Conservation (phyloP, 768 basidiomycete genomes). For the Piloderma croceum region DNA sequence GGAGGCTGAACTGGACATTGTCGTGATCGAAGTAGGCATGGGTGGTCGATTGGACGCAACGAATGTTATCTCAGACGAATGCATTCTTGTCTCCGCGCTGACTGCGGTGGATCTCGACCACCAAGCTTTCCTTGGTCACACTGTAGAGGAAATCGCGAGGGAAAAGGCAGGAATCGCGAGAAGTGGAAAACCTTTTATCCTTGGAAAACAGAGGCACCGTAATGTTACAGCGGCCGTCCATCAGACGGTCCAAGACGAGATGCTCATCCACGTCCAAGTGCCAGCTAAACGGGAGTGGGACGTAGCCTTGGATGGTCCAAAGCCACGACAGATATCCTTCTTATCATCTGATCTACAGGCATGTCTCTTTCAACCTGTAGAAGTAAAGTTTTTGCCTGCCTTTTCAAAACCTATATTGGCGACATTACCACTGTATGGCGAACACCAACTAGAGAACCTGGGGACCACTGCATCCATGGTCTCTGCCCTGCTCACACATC, state of each 20-base stretch:
- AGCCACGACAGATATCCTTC: constrained; percentile 25
- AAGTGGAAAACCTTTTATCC: constrained; percentile 51
- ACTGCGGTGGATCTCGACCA: constrained; percentile 92
- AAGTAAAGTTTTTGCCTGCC: constrained; percentile 32
- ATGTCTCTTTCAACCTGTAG: constrained; percentile 24
- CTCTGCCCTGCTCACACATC: constrained; percentile 45
- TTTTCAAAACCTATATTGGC: constrained; percentile 43
- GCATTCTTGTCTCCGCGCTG: constrained; percentile 72
- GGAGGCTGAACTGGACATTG: constrained; percentile 62
- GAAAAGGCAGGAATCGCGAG: constrained; percentile 85
- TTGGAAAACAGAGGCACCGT: constrained; percentile 56
- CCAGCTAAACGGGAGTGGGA: constrained; percentile 34
- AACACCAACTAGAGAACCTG: constrained; percentile 85
- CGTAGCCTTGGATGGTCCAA: constrained; percentile 29
- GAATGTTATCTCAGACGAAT: constrained; percentile 71
- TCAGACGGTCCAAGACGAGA: constrained; percentile 35
- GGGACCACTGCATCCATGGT: constrained; percentile 60
- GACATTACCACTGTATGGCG: constrained; percentile 64
- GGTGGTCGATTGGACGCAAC: constrained; percentile 92
- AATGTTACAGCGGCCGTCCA: constrained; percentile 44
- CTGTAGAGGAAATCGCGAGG: constrained; percentile 63
- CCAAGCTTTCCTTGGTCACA: constrained; percentile 80
- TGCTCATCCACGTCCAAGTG: constrained; percentile 21
- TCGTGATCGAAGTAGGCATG: constrained; percentile 91
- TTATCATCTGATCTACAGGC: constrained; percentile 1